Evolutionary conservation across 164 flowering plant species (phyloP).

Genomic region (Vitis rotundifolia): DNA sequence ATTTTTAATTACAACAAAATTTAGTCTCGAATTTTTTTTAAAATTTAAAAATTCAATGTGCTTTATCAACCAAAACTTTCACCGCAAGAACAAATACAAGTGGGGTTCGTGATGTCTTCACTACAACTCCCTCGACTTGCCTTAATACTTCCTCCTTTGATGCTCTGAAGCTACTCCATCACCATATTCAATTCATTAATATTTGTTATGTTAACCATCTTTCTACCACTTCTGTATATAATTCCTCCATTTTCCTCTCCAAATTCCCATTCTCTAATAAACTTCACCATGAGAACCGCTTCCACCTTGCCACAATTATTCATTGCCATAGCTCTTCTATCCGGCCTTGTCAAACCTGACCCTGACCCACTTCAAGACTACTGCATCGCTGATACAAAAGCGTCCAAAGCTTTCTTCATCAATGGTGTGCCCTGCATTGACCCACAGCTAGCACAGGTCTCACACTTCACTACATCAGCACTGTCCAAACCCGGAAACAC

Average conservation of each 20-base stretch:
- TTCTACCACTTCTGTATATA: constrained; percentile 4
- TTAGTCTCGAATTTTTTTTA: too few relatives aligned
- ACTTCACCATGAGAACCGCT: constrained; percentile 11
- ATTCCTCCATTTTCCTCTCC: background rate
- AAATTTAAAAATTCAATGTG: too few relatives aligned
- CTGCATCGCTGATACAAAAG: constrained; percentile 40
- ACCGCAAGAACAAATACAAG: too few relatives aligned
- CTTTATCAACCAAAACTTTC: too few relatives aligned
- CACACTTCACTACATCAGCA: constrained; percentile 60
- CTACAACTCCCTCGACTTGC: constrained; percentile 22
- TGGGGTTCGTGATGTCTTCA: background rate
- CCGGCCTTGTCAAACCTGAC: constrained; percentile 34
- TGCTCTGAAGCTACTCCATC: constrained; percentile 50
- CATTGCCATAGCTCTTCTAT: constrained; percentile 16
- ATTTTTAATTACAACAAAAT: too few relatives aligned
- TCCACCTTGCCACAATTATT: constrained; percentile 6
- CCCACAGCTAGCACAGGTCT: constrained; percentile 31
- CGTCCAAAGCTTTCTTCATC: constrained; percentile 18
- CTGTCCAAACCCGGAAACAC: constrained; percentile 52
- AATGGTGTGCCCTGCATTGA: constrained; percentile 62
- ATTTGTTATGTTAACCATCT: background rate
- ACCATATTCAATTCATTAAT: background rate
- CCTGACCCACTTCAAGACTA: constrained; percentile 69
- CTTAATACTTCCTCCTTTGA: constrained; percentile 23
- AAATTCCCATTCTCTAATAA: background rate